Evolutionary conservation across 371 early-diverging fungal species (phyloP), one percentile per base, ranked within the genome.

Genomic region (Cokeromyces recurvatus): DNA sequence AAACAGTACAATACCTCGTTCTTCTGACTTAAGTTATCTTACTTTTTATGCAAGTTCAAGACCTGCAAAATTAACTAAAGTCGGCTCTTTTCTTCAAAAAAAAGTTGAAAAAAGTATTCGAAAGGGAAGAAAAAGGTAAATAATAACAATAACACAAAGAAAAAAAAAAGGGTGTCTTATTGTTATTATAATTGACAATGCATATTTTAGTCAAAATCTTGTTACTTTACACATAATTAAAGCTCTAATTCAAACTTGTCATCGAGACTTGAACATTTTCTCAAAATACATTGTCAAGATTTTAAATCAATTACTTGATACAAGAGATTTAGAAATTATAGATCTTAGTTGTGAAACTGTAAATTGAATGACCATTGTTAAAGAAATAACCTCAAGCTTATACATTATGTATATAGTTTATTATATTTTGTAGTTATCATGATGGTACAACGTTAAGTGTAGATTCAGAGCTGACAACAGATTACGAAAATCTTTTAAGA

Each of bases 21-120:
- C 88, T 23, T 84, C 83, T 46, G 88, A 89, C 54, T 85, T 94
- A 5, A 92, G 94, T 19, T 87, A 90, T 49, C 75, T 96, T 37
- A 78, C 87, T 7, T 94, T 87, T 71, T 96, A 96, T 64, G 87
- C 91, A 22, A 78, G 81, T 35, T 78, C 89, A 44, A 86, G 89
- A 55, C 95, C 95, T 14, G 89, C 85, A 17, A 96, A 96, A 66
- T 76, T 94, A 37, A 79, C 87, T 45, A 96, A 96, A 64, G 92
- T 94, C 20, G 93, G 93, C 48, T 68, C 62, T 14, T 92, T 80
- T 62, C 58, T 96, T 35, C 86, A 89, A 51, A 82, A 79, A 49
- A 77, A 85, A 59, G 79, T 85, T 2, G 59, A 66, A 37, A 63
- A 74, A 48, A 88, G 89, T 48, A 72, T 82, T 20, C 65, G 80